These are phyloP conservation scores for Penicillium lagena DNA, from an alignment of 495 filamentous ascomycete species.

Conservation along the genomic window DNA sequence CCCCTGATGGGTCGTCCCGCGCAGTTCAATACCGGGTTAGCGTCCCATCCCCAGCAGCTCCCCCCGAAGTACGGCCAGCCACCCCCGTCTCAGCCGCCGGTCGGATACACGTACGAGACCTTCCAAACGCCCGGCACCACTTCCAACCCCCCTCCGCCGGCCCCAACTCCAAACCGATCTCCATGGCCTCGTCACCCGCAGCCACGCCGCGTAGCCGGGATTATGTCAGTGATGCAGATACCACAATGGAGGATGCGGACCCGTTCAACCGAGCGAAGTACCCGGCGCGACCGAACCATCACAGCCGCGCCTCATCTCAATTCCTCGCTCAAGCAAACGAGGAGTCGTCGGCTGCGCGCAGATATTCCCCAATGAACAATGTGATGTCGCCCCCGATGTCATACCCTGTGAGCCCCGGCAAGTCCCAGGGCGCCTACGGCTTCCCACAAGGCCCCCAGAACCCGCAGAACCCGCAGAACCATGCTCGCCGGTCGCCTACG, in stretches of 20 bases:
- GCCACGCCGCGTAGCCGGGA: constrained; percentile 62
- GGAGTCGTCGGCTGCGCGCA: constrained; percentile 75
- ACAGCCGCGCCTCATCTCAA: constrained; percentile 56
- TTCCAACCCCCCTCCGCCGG: constrained; percentile 41
- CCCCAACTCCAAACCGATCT: constrained; percentile 47
- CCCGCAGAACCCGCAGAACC: constrained; percentile 17
- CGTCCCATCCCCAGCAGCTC: constrained; percentile 33
- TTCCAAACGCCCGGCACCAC: constrained; percentile 49
- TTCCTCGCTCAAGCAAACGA: constrained; percentile 55
- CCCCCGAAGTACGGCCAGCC: constrained; percentile 42
- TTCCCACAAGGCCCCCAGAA: constrained; percentile 23
- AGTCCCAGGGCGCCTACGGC: constrained; percentile 44
- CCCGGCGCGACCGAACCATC: constrained; percentile 59
- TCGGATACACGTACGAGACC: constrained; percentile 67
- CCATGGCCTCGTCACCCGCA: constrained; percentile 57
- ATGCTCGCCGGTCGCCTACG: constrained; percentile 53
- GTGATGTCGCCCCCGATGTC: constrained; percentile 58
- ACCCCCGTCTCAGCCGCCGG: constrained; percentile 52
- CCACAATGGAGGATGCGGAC: constrained; percentile 89
- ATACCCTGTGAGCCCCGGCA: constrained; percentile 51
- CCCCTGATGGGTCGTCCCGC: constrained; percentile 35
- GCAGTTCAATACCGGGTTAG: constrained; percentile 36
- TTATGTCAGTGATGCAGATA: constrained; percentile 66
- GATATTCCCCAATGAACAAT: constrained; percentile 96
- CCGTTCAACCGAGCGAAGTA: constrained; percentile 79